Base-by-base conservation (phyloP, 2,329 filamentous ascomycete species). In the Aspergillus luchuensis region DNA sequence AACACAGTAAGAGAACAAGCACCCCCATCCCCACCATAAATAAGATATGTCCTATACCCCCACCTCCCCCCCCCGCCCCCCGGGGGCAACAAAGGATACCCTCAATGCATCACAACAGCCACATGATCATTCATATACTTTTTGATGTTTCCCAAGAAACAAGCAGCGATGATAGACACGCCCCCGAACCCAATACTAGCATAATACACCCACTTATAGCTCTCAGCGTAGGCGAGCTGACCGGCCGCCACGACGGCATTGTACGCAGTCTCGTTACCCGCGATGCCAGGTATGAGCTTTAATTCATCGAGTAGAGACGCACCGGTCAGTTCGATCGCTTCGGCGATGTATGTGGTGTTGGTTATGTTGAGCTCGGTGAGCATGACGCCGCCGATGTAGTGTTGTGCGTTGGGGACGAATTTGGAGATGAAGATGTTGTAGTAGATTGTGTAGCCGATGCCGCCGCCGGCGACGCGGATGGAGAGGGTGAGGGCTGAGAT, bases 381-480 rank as follows among this genome's bases (percentile, higher is more conserved):
- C 77, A 87, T 84, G 11, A 81, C 77, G 8, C 76, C 78, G 25
- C 82, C 83, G 23, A 88, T 82, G 51, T 81, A 80, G 39, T 80
- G 59, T 2, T 71, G 76, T 21, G 83, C 81, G 45, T 79, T 75
- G 7, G 77, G 72, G 53, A 76, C 69, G 65, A 81, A 82, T 65
- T 78, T 81, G 63, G 77, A 76, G 62, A 81, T 67, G 63, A 80
- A 80, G 66, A 81, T 73, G 59, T 82, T 81, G 69, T 87, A 88
- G 71, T 81, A 81, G 50, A 84, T 78, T n/a, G 82, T 81, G 70
- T 87, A 89, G 36, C 86, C 88, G 61, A 90, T 83, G 11, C 84
- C 82, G 30, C 88, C 88, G 50, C 89, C 88, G 38, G 90, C 82
- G 57, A 89, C 86, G 39, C 89, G 87, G 65, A 91, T 85, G n/a